phyloP scores from a whole-genome alignment of 768 basidiomycete species.

The Strobilomyces echinocephalus region DNA sequence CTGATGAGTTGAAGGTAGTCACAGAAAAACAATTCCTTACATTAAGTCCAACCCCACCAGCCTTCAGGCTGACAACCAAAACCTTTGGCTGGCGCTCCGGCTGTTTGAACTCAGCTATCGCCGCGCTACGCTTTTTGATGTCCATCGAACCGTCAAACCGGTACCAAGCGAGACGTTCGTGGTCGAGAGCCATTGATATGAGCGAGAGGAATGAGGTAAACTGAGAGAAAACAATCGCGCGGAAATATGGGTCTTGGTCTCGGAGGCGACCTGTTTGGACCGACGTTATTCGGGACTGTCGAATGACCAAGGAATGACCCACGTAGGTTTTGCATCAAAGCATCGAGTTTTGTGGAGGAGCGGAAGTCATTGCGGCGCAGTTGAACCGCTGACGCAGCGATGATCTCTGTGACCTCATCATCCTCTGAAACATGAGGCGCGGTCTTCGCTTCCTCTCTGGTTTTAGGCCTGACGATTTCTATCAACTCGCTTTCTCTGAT shows the following conservation, averaged over 20 bases:
- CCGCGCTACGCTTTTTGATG: constrained; percentile 70
- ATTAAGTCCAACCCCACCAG: constrained; percentile 90
- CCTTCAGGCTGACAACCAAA: constrained; percentile 75
- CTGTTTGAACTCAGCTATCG: constrained; percentile 73
- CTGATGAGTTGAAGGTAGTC: background rate
- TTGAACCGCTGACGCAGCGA: constrained; percentile 41
- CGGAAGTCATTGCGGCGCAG: constrained; percentile 80
- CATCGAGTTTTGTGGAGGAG: constrained; percentile 88
- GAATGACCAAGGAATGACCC: constrained; percentile 18
- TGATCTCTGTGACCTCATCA: constrained; percentile 15
- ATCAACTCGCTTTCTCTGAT: constrained; percentile 60
- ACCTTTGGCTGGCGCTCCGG: constrained; percentile 69
- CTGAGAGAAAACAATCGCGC: constrained; percentile 86
- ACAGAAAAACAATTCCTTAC: constrained; percentile 35
- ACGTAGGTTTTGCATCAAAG: constrained; percentile 71
- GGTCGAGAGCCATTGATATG: constrained; percentile 64
- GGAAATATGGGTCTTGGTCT: constrained; percentile 70
- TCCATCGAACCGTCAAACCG: constrained; percentile 94
- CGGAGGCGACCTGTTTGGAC: constrained; percentile 48
- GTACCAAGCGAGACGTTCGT: constrained; percentile 63
- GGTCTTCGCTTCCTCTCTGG: constrained; percentile 1
- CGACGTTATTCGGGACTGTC: background rate
- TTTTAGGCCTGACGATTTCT: constrained; percentile 48
- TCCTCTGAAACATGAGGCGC: constrained; percentile 4
- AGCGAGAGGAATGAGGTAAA: constrained; percentile 86